Evolutionary conservation across 805 yeast species (phyloP), one percentile per base, ranked within the genome.

Genomic region (Pichia kluyveri): DNA sequence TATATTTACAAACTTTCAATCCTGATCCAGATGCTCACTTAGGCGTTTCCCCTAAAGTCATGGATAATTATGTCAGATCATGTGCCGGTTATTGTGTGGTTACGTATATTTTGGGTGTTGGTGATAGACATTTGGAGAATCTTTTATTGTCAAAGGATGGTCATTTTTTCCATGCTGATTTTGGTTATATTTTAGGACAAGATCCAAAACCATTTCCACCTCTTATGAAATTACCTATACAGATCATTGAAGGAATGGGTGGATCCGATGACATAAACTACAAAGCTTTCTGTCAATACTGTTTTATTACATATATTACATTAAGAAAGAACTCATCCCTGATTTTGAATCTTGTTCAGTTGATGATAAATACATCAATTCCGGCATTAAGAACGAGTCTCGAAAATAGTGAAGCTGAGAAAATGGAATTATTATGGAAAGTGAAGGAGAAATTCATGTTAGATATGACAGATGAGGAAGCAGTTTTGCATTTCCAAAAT

Each of bases 161-260:
- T 2, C 86, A 81, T 56, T 93, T 93, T 62, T 91, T 95, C 78
- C 99, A 93, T 66, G 97, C 96, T 1, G 99, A 93, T 66, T 93
- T 87, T 65, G 99, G 99, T 1, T 93, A 93, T 60, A 91, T 93
- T 44, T 69, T 93, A 47, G 99, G 99, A 0, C 82, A 90, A 46
- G 99, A 93, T 63, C 99, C 99, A 2, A 93, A 93, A 63, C 98
- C 98, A 14, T 93, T 93, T 67, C 98, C 99, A 14, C 99, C 99
- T 1, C 73, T 91, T 68, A 93, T 93, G 97, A 93, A 93, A 60
- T 69, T 93, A 38, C 99, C 99, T 0, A 93, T 93, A 40, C 99
- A 93, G 65, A 84, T 93, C 17, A 86, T 93, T 40, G 99, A 93
- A 55, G 98, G 97, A 0, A 93, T 93, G 88, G 99, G 99, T 2